Base-by-base conservation (phyloP, 768 basidiomycete species). In the Boletellus emodensis region DNA sequence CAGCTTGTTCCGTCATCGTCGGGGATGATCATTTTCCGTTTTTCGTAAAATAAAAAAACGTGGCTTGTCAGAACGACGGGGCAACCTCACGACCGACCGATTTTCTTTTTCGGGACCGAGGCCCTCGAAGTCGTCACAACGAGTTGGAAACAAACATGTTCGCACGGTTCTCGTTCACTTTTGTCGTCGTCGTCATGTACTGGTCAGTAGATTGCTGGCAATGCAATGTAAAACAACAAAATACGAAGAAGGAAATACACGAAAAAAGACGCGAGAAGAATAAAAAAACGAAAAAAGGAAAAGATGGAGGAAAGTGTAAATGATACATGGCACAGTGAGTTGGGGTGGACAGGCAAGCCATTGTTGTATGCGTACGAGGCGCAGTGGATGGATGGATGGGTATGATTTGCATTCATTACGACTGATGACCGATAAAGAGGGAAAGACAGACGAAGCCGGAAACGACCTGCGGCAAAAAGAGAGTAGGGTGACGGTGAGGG, bases 311-410 rank as follows among this genome's bases (percentile, higher is more conserved):
- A 38, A 5, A 11, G 8, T 46, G 55, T 68, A 64, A 42, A 61
- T 63, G 49, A 66, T 65, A 65, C 66, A 65, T 66, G 63, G 53
- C 58, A 50, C 55, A 56, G 61, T 66, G 64, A 54, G 62, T 50
- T 43, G 32, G 46, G 50, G 44, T 38, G 46, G 48, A 33, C 28
- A 9, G 44, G 20, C 20, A 20, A 20, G 20, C 32, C 38, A 45
- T 54, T 48, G 51, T 55, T 45, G 49, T 57, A 48, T 37, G 46
- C 28, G n/a, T 42, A 46, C 30, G 44, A 30, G 17, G 20, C 28
- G 28, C 6, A 28, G 28, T 6, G 6, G 28, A 4, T 28, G 28
- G 28, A 28, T 28, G 28, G 28, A 4, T 28, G 60, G 61, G 61
- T 64, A 64, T 62, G 54, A 48, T 15, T 51, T 58, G 59, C 42